These are phyloP conservation scores for Cinnamomum chago DNA, from an alignment of 164 flowering plant species.

Conservation along the genomic window DNA sequence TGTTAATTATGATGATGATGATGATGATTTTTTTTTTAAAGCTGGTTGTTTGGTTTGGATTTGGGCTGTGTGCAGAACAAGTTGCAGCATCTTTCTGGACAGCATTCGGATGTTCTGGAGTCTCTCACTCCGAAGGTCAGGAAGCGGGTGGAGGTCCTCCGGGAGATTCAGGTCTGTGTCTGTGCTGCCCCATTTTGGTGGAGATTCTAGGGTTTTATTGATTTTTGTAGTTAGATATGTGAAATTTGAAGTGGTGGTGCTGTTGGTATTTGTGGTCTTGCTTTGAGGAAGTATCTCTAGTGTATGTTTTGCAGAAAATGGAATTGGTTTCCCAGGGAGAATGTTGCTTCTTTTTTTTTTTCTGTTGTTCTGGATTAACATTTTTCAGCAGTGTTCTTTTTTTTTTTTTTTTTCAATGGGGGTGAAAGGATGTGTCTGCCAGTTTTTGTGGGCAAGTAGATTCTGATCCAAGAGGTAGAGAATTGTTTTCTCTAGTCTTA, in stretches of 20 bases:
- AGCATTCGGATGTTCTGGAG: conserved; percentile 41
- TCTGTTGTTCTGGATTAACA: not conserved
- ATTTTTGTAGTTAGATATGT: not conserved
- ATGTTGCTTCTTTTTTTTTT: too few species aligned
- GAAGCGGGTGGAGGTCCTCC: conserved; percentile 43
- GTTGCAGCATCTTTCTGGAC: conserved; percentile 38
- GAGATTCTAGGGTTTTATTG: not conserved
- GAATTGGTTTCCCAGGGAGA: not conserved
- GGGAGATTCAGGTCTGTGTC: conserved; percentile 38
- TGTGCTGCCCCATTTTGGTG: too few species aligned
- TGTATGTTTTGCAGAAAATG: not conserved
- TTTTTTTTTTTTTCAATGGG: too few species aligned
- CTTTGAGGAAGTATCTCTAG: too few species aligned
- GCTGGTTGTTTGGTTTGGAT: not conserved
- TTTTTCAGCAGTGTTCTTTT: not conserved
- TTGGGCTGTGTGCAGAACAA: conserved; percentile 26
- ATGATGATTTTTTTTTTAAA: not conserved
- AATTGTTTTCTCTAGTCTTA: too few species aligned
- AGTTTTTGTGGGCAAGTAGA: too few species aligned
- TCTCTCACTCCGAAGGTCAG: conserved; percentile 36
- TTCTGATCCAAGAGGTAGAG: too few species aligned
- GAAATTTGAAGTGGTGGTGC: too few species aligned
- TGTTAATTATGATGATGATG: not conserved
- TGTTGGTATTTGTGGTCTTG: not conserved
- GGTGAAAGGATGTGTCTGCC: too few species aligned